These are phyloP conservation scores for Nakazawaea ambrosiae DNA, from an alignment of 805 yeast genomes.

Conservation along the genomic window DNA sequence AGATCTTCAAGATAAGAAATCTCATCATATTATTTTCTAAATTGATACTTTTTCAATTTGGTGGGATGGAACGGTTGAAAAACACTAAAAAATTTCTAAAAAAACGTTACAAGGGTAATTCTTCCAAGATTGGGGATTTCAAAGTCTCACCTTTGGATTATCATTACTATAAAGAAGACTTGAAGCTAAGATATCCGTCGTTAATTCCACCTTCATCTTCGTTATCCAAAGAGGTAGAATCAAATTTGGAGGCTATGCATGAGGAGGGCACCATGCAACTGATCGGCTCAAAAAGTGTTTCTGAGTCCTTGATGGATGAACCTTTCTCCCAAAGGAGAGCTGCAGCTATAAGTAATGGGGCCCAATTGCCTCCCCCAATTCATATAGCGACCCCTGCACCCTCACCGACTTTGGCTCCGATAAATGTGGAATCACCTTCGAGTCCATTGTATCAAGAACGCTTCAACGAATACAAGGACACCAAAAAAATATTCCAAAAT, in stretches of 20 bases:
- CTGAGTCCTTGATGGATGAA: conserved; percentile 20
- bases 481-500: conserved; percentile 24
- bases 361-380: conserved; percentile 27
- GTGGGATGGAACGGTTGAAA: conserved; percentile 36
- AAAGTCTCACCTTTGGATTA: conserved; percentile 81
- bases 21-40: conserved; percentile 49
- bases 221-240: conserved; percentile 38
- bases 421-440: not conserved
- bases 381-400: conserved; percentile 88
- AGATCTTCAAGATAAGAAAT: conserved; percentile 43
- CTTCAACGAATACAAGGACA: not conserved
- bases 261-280: not conserved
- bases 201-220: conserved; percentile 44
- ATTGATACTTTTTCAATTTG: conserved; percentile 53
- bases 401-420: conserved; percentile 64
- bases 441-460: not conserved
- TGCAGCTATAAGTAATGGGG: conserved; percentile 26
- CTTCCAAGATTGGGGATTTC: conserved; percentile 18
- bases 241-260: conserved; percentile 15
- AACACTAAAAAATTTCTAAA: conserved; percentile 40
- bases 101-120: conserved; percentile 26
- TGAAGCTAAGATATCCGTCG: conserved; percentile 70
- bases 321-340: conserved; percentile 22
- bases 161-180: conserved; percentile 68
- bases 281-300: not conserved